Percentiles rank a stretch among this genome's conserved stretches.
These are phyloP conservation scores for Rubroboletus pulcherrimus DNA, from an alignment of 768 basidiomycete genomes.

Conservation along the genomic window DNA sequence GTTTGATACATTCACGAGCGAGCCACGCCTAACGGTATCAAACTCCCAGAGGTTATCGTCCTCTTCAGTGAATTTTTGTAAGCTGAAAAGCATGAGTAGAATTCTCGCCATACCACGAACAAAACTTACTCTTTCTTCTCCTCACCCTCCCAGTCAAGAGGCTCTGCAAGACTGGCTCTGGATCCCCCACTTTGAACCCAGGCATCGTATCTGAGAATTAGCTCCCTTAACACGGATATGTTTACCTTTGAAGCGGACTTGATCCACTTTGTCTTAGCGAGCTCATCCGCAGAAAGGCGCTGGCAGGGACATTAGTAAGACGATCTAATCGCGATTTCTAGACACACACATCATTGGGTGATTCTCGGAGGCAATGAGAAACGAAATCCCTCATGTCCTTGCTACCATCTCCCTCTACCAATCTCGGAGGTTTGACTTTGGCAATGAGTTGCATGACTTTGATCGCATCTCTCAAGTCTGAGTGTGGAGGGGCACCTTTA, in stretches of 20 bases:
- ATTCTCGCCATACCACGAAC: neutral
- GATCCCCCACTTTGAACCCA: constrained; percentile 67
- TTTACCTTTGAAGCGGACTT: constrained; percentile 65
- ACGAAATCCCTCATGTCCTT: constrained; percentile 90
- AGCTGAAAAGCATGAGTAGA: constrained; percentile 11
- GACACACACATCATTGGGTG: constrained; percentile 65
- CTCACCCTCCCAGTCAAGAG: constrained; percentile 69
- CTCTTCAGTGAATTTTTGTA: constrained; percentile 21
- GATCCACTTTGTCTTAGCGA: constrained; percentile 88
- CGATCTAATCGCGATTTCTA: neutral
- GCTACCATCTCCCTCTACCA: constrained; percentile 74
- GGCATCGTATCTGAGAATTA: constrained; percentile 73
- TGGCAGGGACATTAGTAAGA: constrained; percentile 31
- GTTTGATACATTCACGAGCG: constrained; percentile 23
- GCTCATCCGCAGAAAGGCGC: constrained; percentile 88
- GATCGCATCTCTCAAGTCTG: constrained; percentile 76
- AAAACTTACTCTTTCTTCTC: constrained; percentile 50
- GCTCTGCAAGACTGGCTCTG: constrained; percentile 71
- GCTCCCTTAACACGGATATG: constrained; percentile 69
- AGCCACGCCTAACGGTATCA: constrained; percentile 57
- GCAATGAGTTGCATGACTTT: constrained; percentile 89
- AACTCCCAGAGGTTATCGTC: constrained; percentile 67
- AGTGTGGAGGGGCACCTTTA: constrained; percentile 93
- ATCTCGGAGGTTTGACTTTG: constrained; percentile 73
- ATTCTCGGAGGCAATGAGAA: constrained; percentile 74